Conservation (phyloP, 768 basidiomycete genomes). For the Pisolithus albus region DNA sequence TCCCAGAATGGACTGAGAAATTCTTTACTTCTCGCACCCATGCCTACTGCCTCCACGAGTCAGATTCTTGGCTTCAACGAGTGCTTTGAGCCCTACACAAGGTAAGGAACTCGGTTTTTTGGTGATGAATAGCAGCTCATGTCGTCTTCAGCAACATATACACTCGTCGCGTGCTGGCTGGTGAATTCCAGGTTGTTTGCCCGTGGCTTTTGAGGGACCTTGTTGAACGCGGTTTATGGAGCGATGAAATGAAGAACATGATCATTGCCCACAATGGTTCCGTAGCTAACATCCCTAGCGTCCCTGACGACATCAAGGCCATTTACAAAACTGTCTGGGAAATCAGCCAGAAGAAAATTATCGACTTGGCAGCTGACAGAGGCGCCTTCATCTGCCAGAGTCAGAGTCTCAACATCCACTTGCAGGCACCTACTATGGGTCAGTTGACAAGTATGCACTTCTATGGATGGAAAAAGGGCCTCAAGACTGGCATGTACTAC, state of each 20-base stretch:
- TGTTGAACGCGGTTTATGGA: constrained; percentile 91
- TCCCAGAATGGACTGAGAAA: constrained; percentile 77
- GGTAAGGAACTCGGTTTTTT: constrained; percentile 35
- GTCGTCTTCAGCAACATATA: constrained; percentile 79
- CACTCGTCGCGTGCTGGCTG: constrained; percentile 96
- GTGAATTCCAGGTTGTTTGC: constrained; percentile 99
- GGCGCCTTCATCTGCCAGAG: constrained; percentile 97
- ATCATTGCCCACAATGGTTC: constrained; percentile 96
- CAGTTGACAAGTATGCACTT: constrained; percentile 97
- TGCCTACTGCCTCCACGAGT: constrained; percentile 98
- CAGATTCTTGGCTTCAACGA: constrained; percentile 99
- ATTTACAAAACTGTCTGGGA: constrained; percentile 99
- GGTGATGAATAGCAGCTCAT: constrained; percentile 1
- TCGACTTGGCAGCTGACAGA: constrained; percentile 97
- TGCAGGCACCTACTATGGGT: constrained; percentile 81
- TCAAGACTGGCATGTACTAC: constrained; percentile 99
- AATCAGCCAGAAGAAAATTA: constrained; percentile 96
- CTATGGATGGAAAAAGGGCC: constrained; percentile 99
- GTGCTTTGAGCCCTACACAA: constrained; percentile 98
- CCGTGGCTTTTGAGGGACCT: constrained; percentile 99
- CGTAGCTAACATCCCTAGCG: constrained; percentile 77
- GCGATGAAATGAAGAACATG: constrained; percentile 98
- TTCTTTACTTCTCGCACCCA: constrained; percentile 88
- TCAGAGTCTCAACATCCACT: constrained; percentile 90
- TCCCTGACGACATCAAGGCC: constrained; percentile 88